These are phyloP conservation scores for Leccinum ponderosum DNA, from an alignment of 1,284 basidiomycete species.

Conservation along the genomic window DNA sequence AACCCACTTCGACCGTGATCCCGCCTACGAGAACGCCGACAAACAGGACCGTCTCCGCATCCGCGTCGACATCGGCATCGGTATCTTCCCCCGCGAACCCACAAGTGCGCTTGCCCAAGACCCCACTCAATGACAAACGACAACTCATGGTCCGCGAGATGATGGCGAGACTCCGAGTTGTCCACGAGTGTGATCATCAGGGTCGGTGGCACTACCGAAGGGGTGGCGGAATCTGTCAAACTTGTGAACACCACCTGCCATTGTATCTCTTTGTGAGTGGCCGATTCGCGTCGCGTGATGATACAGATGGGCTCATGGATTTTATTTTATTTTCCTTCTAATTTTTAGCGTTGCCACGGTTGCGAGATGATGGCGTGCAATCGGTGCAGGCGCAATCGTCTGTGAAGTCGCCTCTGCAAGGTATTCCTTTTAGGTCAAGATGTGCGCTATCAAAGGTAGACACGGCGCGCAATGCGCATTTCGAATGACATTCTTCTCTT, in stretches of 20 bases:
- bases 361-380: slow-evolving; percentile 36
- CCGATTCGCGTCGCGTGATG: neutral
- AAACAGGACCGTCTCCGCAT: neutral
- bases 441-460: neutral
- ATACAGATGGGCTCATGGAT: neutral
- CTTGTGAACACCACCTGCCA: slow-evolving; percentile 31
- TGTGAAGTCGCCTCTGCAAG: slow-evolving; percentile 17
- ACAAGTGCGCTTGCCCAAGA: neutral
- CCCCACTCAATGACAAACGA: neutral
- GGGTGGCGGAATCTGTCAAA: slow-evolving; percentile 36
- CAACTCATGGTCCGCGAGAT: slow-evolving; percentile 30
- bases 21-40: neutral
- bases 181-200: slow-evolving; percentile 42
- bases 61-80: neutral
- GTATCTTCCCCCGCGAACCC: neutral
- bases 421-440: neutral
- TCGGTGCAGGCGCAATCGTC: slow-evolving; percentile 35
- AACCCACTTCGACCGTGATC: no score
- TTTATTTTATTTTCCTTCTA: neutral
- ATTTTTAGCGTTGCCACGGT: slow-evolving; percentile 33
- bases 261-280: slow-evolving; percentile 39
- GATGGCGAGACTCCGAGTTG: slow-evolving; percentile 36
- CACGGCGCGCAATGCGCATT: neutral
- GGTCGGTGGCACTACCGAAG: slow-evolving; percentile 27
- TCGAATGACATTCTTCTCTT: neutral